Base-by-base conservation (phyloP, 371 early-diverging fungal genomes). In the Actinomortierella wolfii region DNA sequence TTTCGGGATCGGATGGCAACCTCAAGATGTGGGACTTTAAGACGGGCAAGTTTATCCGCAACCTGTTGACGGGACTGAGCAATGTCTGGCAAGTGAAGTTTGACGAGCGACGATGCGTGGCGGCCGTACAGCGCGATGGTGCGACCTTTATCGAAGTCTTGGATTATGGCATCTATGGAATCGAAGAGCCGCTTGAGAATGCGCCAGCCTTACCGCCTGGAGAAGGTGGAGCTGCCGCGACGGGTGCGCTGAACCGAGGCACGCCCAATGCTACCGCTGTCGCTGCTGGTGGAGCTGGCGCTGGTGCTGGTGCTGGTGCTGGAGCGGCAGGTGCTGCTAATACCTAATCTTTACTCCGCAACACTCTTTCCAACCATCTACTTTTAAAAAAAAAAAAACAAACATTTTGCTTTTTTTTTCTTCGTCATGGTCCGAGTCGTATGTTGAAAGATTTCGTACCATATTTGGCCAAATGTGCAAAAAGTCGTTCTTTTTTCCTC, bases 71-170 rank as follows among this genome's bases (percentile, higher is more conserved):
- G 0, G 86, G 84, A 14, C 76, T 93, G 21, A 78, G 83, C 17
- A 91, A 96, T 18, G 95, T 98, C 6, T 99, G 99, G 96, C 85
- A 95, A 68, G 95, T 97, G 18, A 78, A 86, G 23, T 93, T 95
- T 84, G 92, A 95, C 68, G 89, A 92, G 51, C 82, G 88, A 8
- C 79, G 92, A 18, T 90, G 97, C 60, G 93, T 97, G 0, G 89
- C 90, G 1, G 97, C 96, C 0, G 89, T 95, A 9, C 90, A 93
- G 76, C 82, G 87, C 64, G 58, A 57, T n/a, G 62, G 51, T 8
- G 55, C 75, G 62, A 67, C 9, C 9, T 17, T 11, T 25, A n/a
- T 45, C 14, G 21, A 71, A 66, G 73, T 71, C 11, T 56, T 86
- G 34, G 84, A 86, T 46, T 86, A 77, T 57, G 84, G 84, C 47